Base-by-base conservation (phyloP, 1,284 basidiomycete genomes). In the Malassezia restricta region DNA sequence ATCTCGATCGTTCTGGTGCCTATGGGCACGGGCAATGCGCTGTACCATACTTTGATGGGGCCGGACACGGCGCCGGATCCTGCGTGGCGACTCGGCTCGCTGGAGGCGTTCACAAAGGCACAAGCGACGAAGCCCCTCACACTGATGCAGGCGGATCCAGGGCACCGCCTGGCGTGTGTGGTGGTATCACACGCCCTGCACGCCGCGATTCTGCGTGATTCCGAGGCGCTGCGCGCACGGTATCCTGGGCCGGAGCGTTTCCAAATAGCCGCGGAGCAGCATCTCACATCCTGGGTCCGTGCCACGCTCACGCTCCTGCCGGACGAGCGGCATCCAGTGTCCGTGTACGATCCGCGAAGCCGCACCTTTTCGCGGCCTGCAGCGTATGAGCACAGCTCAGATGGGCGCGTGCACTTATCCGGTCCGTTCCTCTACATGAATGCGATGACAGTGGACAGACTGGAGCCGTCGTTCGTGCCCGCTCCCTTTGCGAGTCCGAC, bases 21-120 rank as follows among this genome's bases (percentile, higher is more conserved):
- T 3, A 81, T 81, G 39, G 91, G 91, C 8, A 95, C 90, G n/a
- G 89, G 88, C 15, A 95, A 95, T 68, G 91, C 91, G 0, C 77
- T 94, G n/a, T 89, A 84, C 71, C 79, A 73, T 5, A 74, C 76
- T 14, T 60, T 76, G 17, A 78, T 76, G 79, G 48, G 83, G 78
- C 47, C 48, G 14, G 31, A 38, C 28, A 35, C 15, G 15, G 33
- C 31, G 15, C 6, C 5, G n/a, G 38, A 44, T n/a, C 32, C 15
- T 17, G 20, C 37, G 11, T 54, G 52, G 52, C 42, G 49, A 24
- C 40, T 54, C 12, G 41, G 15, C 17, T 48, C 51, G 24, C 31
- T 60, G 6, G 24, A 45, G 0, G 42, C 43, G 5, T 37, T 50
- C 8, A 15, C 43, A 28, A 14, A 14, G 38, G 5, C 11, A 11